Base-by-base conservation (phyloP, 371 early-diverging fungal genomes). In the Apophysomyces ossiformis region DNA sequence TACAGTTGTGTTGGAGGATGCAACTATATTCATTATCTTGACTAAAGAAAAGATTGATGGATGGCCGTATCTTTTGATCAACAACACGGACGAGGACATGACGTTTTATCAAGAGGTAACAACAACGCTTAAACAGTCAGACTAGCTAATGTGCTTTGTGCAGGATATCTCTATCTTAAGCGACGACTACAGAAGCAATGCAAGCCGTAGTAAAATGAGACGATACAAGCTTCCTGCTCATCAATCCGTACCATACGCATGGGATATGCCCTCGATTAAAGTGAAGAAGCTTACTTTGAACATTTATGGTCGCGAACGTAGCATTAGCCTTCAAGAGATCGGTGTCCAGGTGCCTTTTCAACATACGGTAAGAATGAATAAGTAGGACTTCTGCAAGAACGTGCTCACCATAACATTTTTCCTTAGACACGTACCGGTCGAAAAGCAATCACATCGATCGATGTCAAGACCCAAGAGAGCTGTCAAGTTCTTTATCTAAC, bases 21-120 rank as follows among this genome's bases (percentile, higher is more conserved):
- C 99, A 0, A 95, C 95, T 1, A 77, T 99, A 15, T 97, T 96
- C 73, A 89, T 99, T 39, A 73, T 92, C 0, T 77, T 97, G 56
- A 85, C 87, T 47, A 86, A 87, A 45, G 93, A 93, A 70, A 83
- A 86, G 36, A 62, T 69, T 8, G 87, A 89, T 5, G 81, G 88
- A 60, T 99, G 99, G 99, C 99, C 98, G 12, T 96, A 90, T 65
- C 78, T 89, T 9, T 85, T 99, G 54, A 93, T 94, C 37, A 98
- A 98, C 79, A 69, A 84, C n/a, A 93, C 95, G 0, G 83, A 86
- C 5, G 88, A 87, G 35, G 92, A 93, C 59, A 87, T 97, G 46
- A 76, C 79, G 0, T 89, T 97, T 54, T 92, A 90, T 77, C 97
- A 98, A 81, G 81, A 87, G 67, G 89, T 87, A 59, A 21, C 11